Percentiles rank a stretch among this genome's conserved stretches.
These are phyloP conservation scores for Peronospora destructor DNA, from an alignment of 352 stramenopile genomes.

Conservation along the genomic window DNA sequence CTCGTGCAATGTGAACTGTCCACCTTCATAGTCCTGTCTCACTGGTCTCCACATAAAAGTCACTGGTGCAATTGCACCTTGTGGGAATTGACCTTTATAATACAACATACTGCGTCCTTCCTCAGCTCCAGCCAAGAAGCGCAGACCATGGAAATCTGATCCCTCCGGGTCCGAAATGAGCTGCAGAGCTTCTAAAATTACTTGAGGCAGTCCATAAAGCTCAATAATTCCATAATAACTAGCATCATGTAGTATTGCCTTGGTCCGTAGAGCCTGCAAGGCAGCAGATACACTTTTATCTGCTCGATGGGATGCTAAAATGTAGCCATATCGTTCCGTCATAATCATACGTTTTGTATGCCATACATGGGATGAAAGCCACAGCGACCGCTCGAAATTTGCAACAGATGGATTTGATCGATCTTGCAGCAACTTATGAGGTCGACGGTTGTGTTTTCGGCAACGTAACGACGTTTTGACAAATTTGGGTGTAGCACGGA, in stretches of 20 bases:
- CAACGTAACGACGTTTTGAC: slow-evolving; percentile 22
- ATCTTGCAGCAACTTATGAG: slow-evolving; percentile 36
- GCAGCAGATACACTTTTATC: slow-evolving; percentile 66
- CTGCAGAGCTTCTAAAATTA: slow-evolving; percentile 55
- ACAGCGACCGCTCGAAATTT: slow-evolving; percentile 22
- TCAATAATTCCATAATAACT: slow-evolving; percentile 68
- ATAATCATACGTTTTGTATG: slow-evolving; percentile 77
- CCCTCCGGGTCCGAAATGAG: slow-evolving; percentile 57
- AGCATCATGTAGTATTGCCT: slow-evolving; percentile 46
- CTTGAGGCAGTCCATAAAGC: slow-evolving; percentile 46
- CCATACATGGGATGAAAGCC: slow-evolving; percentile 65
- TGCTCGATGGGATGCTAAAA: slow-evolving; percentile 35
- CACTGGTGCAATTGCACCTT: slow-evolving; percentile 58
- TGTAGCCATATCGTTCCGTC: slow-evolving; percentile 39
- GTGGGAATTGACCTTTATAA: slow-evolving; percentile 45
- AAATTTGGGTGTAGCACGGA: slow-evolving; percentile 27
- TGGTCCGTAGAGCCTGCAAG: slow-evolving; percentile 46
- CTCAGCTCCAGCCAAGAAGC: slow-evolving; percentile 42
- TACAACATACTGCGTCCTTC: slow-evolving; percentile 55
- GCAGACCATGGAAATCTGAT: slow-evolving; percentile 52
- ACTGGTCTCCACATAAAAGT: slow-evolving; percentile 70
- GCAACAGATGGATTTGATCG: neutral
- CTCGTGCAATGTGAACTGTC: slow-evolving; percentile 30
- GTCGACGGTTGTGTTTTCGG: slow-evolving; percentile 55
- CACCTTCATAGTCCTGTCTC: slow-evolving; percentile 20